These are phyloP conservation scores for Neoarthrinium moseri DNA, from an alignment of 2,329 filamentous ascomycete genomes.

Conservation along the genomic window DNA sequence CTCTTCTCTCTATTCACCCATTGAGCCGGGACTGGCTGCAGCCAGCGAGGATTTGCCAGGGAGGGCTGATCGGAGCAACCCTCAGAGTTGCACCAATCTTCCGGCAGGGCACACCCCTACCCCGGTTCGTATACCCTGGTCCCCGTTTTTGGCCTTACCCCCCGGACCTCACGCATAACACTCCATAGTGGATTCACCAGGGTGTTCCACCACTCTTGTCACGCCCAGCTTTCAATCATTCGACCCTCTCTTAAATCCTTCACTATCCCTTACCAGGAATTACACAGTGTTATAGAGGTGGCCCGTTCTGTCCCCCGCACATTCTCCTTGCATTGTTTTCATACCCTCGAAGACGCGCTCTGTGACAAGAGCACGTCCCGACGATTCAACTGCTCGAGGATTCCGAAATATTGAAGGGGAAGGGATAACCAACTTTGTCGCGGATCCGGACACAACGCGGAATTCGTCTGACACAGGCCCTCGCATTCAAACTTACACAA, in stretches of 20 bases:
- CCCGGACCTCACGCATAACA: slow-evolving; percentile 27
- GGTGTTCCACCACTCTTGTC: slow-evolving; percentile 26
- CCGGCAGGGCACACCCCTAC: slow-evolving; percentile 2
- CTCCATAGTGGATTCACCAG: slow-evolving; percentile 24
- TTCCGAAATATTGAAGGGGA: too few species aligned
- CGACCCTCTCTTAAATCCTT: slow-evolving; percentile 24
- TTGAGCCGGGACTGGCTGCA: slow-evolving; percentile 17
- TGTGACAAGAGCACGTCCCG: slow-evolving; percentile 18
- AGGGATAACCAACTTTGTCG: background rate
- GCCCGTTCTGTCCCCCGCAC: slow-evolving; percentile 23
- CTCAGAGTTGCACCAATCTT: slow-evolving; percentile 8
- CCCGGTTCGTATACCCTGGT: slow-evolving; percentile 3
- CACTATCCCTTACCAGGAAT: slow-evolving; percentile 22
- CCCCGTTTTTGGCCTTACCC: slow-evolving; percentile 14
- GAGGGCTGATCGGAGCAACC: slow-evolving; percentile 8
- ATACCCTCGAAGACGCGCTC: slow-evolving; percentile 14
- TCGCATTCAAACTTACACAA: slow-evolving; percentile 12
- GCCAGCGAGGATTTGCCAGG: slow-evolving; percentile 1
- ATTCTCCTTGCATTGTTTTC: slow-evolving; percentile 17
- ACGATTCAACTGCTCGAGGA: slow-evolving; percentile 11
- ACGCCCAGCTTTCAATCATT: slow-evolving; percentile 22
- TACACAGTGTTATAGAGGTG: slow-evolving; percentile 15
- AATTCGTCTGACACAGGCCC: slow-evolving; percentile 14
- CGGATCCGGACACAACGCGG: slow-evolving; percentile 9
- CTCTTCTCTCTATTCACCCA: slow-evolving; percentile 17